Evolutionary conservation across 202 grass and related monocot species (phyloP), one percentile per base, ranked within the genome.

Genomic region (Panicum hallii): DNA sequence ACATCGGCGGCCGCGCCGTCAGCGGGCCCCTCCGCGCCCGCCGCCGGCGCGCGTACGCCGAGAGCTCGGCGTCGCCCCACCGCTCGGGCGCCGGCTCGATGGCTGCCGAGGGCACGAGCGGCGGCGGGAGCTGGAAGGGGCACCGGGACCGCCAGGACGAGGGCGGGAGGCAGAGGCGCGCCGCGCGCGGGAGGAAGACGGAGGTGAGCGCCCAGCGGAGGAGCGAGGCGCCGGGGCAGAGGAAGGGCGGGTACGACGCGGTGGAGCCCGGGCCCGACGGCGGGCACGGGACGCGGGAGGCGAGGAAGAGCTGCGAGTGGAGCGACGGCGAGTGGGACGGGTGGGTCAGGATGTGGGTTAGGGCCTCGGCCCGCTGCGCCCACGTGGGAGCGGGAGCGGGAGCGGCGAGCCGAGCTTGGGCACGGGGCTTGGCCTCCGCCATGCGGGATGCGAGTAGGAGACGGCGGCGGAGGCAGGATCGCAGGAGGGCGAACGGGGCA

Each of bases 251-350:
- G 89, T 85, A 93, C 34, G 88, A 22, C 34, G 79, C 28, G 40
- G 50, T 56, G 66, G 79, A 66, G 15, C 79, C 67, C n/a, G 5
- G 89, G 32, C 32, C 32, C 32, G 32, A 32, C 32, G 32, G 32
- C 32, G 32, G 32, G 79, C 93, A 95, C 30, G 89, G 89, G 15
- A 89, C 80, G 52, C 80, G 89, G 80, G 84, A 77, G 53, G 93
- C 89, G 2, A 95, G 47, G 86, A 93, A 92, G 86, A 93, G 84
- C 82, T 98, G 93, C 58, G 95, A 98, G 64, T 98, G 91, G 70
- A 98, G 89, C 45, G 91, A 98, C 66, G 95, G 91, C 40, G 91
- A 69, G 45, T 85, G 61, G 48, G 89, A 92, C 3, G 88, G 89
- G 77, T 93, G 34, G 7, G 81, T 92, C 8, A 95, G 85, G 89